Base-by-base conservation (phyloP, 148 eudicot genomes). In the Euryodendron excelsum region DNA sequence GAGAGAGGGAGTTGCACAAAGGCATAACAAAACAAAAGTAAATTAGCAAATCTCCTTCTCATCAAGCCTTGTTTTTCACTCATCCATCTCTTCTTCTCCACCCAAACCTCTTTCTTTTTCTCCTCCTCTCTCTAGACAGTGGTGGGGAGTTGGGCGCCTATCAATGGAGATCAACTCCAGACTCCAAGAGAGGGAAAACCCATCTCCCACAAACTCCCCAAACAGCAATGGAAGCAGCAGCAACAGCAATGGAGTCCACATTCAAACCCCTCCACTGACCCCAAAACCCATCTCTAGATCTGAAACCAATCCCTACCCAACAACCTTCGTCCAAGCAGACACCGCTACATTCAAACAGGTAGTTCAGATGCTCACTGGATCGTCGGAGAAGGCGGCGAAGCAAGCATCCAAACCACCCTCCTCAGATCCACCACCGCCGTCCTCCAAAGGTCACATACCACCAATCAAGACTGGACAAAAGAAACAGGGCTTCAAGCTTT, bases 351-450 rank as follows among this genome's bases (percentile, higher is more conserved):
- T 95, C 88, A 95, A 94, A 75, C 93, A 92, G 61, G 96, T 94
- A 0, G 98, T 94, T 58, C 98, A 94, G 56, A 86, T 90, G 91
- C 91, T 95, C 15, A 95, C 98, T 45, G 98, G 98, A n/a, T 88
- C 96, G 41, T 63, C 94, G 21, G 82, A 79, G 50, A 75, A n/a
- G n/a, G n/a, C 86, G 53, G 77, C 79, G 9, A 80, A 72, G 25
- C 80, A 74, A 25, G 82, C 79, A 25, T 64, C 75, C 11, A 65
- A 71, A 39, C 59, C 69, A 36, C 77, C 73, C 48, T 30, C 58
- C 55, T 64, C 47, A 39, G 80, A 71, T 73, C 83, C 59, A 7
- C 79, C 77, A 3, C 84, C 69, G 6, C 48, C 80, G 2, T 47
- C 80, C 17, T 44, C 78, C 21, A 87, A 80, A 41, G 78, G 8